Conservation (phyloP, 441 rosid species). For the Pelargonium australe region DNA sequence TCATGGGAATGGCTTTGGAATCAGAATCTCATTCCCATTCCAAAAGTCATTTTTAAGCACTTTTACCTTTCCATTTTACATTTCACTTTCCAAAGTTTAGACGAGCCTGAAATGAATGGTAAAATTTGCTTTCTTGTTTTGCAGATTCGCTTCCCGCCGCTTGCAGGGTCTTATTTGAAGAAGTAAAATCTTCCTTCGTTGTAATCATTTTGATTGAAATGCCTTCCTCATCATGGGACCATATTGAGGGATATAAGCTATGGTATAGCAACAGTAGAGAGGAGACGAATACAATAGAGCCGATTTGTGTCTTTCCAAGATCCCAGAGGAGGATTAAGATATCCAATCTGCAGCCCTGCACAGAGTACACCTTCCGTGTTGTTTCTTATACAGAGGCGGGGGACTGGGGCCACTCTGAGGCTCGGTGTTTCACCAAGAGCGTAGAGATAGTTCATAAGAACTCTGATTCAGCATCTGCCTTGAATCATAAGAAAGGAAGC, state of each 20-base stretch:
- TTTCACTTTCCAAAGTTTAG: neutral
- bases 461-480: constrained; percentile 26
- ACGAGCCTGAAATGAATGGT: constrained; percentile 12
- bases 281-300: constrained; percentile 48
- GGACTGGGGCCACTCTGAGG: constrained; percentile 79
- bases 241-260: constrained; percentile 74
- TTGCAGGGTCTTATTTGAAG: constrained; percentile 82
- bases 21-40: too few species aligned
- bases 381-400: constrained; percentile 64
- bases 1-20: too few species aligned
- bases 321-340: constrained; percentile 70
- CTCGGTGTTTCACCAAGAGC: constrained; percentile 81
- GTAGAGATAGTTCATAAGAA: constrained; percentile 54
- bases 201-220: constrained; percentile 63
- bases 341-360: constrained; percentile 77
- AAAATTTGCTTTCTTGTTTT: constrained; percentile 15
- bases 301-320: constrained; percentile 54
- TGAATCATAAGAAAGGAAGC: constrained; percentile 33
- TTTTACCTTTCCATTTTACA: neutral
- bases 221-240: constrained; percentile 33
- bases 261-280: constrained; percentile 79
- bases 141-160: constrained; percentile 81
- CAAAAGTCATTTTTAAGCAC: neutral
- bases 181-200: constrained; percentile 58
- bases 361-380: constrained; percentile 72